phyloP scores from a whole-genome alignment of 176 grass and related monocot genomes.

The Paspalum notatum region DNA sequence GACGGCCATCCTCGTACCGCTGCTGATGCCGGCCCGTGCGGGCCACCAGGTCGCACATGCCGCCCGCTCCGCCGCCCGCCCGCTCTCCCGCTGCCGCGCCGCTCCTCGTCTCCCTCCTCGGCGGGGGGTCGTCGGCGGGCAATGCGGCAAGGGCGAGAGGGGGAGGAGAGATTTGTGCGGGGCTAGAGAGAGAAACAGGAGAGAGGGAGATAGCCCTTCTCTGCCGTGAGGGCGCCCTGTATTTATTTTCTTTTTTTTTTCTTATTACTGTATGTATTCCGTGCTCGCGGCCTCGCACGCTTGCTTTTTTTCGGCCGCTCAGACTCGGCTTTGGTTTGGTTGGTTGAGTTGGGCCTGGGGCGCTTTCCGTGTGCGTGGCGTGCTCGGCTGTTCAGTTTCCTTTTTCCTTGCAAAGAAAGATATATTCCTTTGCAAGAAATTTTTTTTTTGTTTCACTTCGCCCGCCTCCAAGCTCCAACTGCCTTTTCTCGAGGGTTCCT shows the following conservation, averaged over 20 bases:
- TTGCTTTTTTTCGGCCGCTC: neutral
- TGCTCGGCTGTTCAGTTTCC: neutral
- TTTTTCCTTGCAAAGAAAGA: neutral
- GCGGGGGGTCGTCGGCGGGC: constrained; percentile 24
- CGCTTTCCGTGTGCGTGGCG: neutral
- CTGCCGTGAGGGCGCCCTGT: constrained; percentile 24
- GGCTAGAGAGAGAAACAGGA: neutral
- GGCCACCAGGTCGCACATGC: constrained; percentile 98
- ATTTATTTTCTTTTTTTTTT: neutral
- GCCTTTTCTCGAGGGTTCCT: too few species aligned
- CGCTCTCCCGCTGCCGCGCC: constrained; percentile 8
- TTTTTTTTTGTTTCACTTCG: neutral
- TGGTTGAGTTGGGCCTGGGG: constrained; percentile 2
- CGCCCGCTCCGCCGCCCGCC: constrained; percentile 23
- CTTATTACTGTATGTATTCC: neutral
- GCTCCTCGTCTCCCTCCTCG: constrained; percentile 42
- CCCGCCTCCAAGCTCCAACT: too few species aligned
- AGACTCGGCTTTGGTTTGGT: neutral
- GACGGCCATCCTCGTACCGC: constrained; percentile 87
- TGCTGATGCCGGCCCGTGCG: constrained; percentile 99
- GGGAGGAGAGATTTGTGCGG: constrained; percentile 55
- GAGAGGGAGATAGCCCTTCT: constrained; percentile 13
- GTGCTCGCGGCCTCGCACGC: too few species aligned
- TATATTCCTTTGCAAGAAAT: neutral
- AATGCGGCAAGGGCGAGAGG: constrained; percentile 44